Evolutionary conservation across 108 stramenopile genomes (phyloP).

Genomic region (Nitzschia sp.): DNA sequence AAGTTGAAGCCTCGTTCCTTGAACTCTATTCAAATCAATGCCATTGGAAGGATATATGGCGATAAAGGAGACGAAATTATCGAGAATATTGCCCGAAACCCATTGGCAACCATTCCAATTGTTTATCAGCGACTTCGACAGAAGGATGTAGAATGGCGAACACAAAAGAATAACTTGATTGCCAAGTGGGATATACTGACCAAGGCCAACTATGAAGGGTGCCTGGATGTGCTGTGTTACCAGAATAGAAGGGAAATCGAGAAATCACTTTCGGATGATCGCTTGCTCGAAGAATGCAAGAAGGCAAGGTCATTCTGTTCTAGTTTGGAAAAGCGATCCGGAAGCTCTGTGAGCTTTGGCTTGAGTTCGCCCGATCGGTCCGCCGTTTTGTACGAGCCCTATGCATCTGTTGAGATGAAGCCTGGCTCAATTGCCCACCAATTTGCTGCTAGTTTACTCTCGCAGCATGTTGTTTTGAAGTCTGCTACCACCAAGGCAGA

Average conservation of each 20-base stretch:
- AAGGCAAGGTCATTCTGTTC: slow-evolving; percentile 50
- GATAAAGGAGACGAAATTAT: slow-evolving; percentile 88
- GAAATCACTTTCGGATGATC: slow-evolving; percentile 47
- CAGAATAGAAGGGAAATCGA: slow-evolving; percentile 63
- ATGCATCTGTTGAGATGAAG: slow-evolving; percentile 46
- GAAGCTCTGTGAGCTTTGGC: slow-evolving; percentile 42
- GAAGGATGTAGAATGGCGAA: slow-evolving; percentile 95
- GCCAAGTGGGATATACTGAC: slow-evolving; percentile 62
- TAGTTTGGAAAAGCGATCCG: slow-evolving; percentile 42
- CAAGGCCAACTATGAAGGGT: slow-evolving; percentile 67
- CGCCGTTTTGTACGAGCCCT: slow-evolving; percentile 64
- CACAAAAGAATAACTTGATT: slow-evolving; percentile 56
- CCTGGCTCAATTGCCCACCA: slow-evolving; percentile 50
- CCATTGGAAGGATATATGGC: slow-evolving; percentile 83
- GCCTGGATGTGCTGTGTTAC: slow-evolving; percentile 59
- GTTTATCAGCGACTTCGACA: slow-evolving; percentile 92
- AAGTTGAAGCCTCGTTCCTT: slow-evolving; percentile 61
- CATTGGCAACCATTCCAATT: slow-evolving; percentile 90
- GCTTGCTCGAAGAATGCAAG: slow-evolving; percentile 70
- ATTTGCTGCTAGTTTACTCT: slow-evolving; percentile 50
- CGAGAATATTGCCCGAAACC: slow-evolving; percentile 90
- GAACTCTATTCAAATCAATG: slow-evolving; percentile 74
- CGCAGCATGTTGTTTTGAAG: slow-evolving; percentile 25
- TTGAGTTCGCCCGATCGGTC: slow-evolving; percentile 43
- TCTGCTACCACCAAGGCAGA: slow-evolving; percentile 13